These are phyloP conservation scores for Dendrobium catenatum DNA, from an alignment of 106 monocot genomes.

Conservation along the genomic window DNA sequence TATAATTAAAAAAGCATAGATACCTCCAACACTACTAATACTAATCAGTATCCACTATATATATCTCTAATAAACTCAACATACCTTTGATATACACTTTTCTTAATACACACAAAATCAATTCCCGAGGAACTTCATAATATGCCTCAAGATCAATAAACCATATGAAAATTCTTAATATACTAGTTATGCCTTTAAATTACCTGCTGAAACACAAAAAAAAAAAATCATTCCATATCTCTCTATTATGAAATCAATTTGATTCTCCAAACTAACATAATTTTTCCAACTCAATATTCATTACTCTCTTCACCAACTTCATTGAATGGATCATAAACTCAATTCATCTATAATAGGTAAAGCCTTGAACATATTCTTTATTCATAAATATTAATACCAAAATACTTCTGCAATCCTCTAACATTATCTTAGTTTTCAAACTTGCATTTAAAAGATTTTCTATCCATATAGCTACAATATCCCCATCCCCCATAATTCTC, in stretches of 20 bases:
- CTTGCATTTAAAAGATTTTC: background rate
- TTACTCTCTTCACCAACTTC: background rate
- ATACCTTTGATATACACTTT: background rate
- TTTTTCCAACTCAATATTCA: background rate
- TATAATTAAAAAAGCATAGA: background rate
- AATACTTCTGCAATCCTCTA: background rate
- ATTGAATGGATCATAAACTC: background rate
- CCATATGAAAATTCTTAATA: background rate
- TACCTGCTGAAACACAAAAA: background rate
- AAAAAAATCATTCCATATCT: no score
- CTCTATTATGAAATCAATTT: background rate
- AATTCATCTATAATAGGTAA: background rate
- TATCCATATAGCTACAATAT: background rate
- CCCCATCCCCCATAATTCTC: no score
- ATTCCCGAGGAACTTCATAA: background rate
- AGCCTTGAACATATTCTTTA: background rate
- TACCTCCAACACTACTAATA: background rate
- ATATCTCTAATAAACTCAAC: background rate
- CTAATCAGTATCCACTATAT: background rate
- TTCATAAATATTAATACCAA: background rate
- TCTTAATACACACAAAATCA: background rate
- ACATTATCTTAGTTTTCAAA: background rate
- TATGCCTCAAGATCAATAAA: background rate
- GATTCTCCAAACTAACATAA: background rate
- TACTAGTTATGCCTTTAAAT: background rate